phyloP scores from a whole-genome alignment of 2,329 filamentous ascomycete genomes.

The Dactylella cylindrospora region DNA sequence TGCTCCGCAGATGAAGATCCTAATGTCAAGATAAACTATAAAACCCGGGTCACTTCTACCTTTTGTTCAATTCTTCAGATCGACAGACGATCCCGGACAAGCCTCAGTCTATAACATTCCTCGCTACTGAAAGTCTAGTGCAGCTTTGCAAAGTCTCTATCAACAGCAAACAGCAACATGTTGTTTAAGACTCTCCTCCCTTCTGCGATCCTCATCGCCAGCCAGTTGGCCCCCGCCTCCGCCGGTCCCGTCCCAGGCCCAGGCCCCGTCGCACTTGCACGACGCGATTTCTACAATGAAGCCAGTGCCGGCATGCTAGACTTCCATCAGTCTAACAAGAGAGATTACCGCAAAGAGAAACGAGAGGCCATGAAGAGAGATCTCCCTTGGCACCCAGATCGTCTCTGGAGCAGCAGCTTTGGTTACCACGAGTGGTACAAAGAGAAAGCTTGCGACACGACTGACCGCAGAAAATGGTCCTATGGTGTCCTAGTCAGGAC shows the following conservation, averaged over 20 bases:
- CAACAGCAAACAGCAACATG: slow-evolving; percentile 11
- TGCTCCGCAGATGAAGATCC: neutral
- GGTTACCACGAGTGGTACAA: slow-evolving; percentile 7
- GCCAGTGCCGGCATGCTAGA: neutral
- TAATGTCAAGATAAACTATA: slow-evolving; percentile 3
- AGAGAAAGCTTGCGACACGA: neutral
- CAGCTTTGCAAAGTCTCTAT: too few relatives aligned
- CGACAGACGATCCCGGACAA: slow-evolving; percentile 24
- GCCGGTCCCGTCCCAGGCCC: slow-evolving; percentile 12
- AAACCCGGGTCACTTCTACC: neutral
- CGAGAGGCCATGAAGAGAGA: slow-evolving; percentile 1
- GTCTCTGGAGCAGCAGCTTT: slow-evolving; percentile 10
- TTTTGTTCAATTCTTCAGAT: slow-evolving; percentile 5
- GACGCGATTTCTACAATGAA: slow-evolving; percentile 15
- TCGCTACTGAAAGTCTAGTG: too few relatives aligned
- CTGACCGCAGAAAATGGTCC: neutral
- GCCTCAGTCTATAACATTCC: slow-evolving; percentile 6
- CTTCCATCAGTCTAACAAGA: slow-evolving; percentile 9
- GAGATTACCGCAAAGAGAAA: neutral
- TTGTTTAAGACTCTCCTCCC: slow-evolving; percentile 11
- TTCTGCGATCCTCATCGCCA: slow-evolving; percentile 11
- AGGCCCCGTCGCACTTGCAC: neutral
- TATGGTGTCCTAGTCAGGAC: slow-evolving; percentile 14
- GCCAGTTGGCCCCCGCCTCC: slow-evolving; percentile 5
- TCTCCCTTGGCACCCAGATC: slow-evolving; percentile 10